Conservation (phyloP, 2,329 filamentous ascomycete species). For the Pseudocercospora ulei region DNA sequence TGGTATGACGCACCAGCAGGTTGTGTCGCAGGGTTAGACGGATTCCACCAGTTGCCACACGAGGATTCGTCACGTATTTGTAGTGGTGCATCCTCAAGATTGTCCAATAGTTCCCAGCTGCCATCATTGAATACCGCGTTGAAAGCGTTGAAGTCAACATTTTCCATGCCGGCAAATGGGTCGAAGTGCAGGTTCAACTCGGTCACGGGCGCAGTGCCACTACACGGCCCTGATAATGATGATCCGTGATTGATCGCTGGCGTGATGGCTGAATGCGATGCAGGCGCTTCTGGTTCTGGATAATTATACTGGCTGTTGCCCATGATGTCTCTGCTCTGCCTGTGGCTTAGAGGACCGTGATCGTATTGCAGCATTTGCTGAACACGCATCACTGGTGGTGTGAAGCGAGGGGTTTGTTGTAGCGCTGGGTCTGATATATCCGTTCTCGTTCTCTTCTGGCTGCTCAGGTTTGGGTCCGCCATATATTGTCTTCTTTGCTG, state of each 20-base stretch:
- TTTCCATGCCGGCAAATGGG: constrained; percentile 10
- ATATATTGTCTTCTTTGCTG: constrained; percentile 6
- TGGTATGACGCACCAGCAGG: background rate
- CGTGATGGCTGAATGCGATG: constrained; percentile 1
- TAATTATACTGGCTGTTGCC: background rate
- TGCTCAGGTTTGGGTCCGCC: constrained; percentile 1
- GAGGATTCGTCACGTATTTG: constrained; percentile 4
- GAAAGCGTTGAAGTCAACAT: constrained; percentile 19
- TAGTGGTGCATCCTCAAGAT: constrained; percentile 13
- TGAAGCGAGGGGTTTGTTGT: constrained; percentile 8
- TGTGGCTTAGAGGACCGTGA: background rate
- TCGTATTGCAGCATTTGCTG: constrained; percentile 1
- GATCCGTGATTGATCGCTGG: constrained; percentile 10
- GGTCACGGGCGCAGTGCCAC: background rate
- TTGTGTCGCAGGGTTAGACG: constrained; percentile 1
- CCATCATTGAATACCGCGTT: constrained; percentile 19
- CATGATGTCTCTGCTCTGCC: background rate
- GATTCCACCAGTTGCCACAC: constrained; percentile 7
- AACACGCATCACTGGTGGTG: constrained; percentile 1
- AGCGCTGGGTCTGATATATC: constrained; percentile 5
- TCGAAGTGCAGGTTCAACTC: constrained; percentile 15
- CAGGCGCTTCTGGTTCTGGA: background rate
- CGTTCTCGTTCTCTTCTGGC: constrained; percentile 8
- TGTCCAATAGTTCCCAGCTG: constrained; percentile 13
- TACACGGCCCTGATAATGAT: constrained; percentile 1